Conservation (phyloP, 257 asterid genomes). For the Solanum lignicaule region DNA sequence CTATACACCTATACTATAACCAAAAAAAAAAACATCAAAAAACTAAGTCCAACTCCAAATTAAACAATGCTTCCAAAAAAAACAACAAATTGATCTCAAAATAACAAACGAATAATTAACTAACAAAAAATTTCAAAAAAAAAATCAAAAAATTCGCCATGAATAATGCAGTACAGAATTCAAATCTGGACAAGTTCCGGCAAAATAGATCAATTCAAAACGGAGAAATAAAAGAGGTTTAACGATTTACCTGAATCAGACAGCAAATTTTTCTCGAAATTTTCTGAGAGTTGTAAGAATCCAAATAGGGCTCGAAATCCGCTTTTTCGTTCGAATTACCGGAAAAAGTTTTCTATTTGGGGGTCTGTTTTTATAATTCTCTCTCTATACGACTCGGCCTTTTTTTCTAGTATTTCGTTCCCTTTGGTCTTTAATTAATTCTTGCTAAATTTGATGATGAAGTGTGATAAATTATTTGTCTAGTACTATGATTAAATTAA, state of each 20-base stretch:
- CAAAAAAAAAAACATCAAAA: background rate
- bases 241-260: background rate
- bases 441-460: background rate
- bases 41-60: background rate
- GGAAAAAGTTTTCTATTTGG: background rate
- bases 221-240: background rate
- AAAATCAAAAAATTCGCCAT: background rate
- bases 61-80: background rate
- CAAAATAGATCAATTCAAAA: slow-evolving; percentile 14
- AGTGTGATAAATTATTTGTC: background rate
- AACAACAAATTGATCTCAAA: background rate
- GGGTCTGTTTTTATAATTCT: background rate
- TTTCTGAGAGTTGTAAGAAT: background rate
- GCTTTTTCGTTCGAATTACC: background rate
- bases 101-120: background rate
- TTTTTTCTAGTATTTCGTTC: background rate
- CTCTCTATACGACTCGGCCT: background rate
- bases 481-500: background rate
- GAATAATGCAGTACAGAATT: slow-evolving; percentile 8
- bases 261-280: background rate
- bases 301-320: background rate
- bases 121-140: background rate
- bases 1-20: background rate
- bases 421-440: background rate
- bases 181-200: slow-evolving; percentile 27